These are phyloP conservation scores for Curvularia sp. DNA, from an alignment of 2,329 filamentous ascomycete species.

Conservation along the genomic window DNA sequence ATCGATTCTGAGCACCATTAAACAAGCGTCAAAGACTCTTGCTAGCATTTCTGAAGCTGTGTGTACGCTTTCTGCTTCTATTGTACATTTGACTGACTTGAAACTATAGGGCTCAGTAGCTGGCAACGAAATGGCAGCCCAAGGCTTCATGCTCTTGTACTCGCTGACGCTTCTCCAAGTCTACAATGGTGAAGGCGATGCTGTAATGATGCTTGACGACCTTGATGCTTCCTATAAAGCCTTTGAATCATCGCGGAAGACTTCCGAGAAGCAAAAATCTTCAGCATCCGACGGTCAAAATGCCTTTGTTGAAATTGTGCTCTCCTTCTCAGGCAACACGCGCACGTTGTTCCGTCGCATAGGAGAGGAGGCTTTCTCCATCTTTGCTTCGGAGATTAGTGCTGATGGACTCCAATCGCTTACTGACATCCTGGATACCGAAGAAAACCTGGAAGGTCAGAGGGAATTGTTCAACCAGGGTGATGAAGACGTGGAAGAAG, in stretches of 20 bases:
- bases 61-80: neutral
- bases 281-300: slow-evolving; percentile 33
- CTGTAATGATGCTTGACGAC: slow-evolving; percentile 81
- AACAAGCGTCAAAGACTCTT: slow-evolving; percentile 43
- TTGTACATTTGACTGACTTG: slow-evolving; percentile 15
- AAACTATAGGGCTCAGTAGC: slow-evolving; percentile 30
- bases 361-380: slow-evolving; percentile 84
- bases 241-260: slow-evolving; percentile 74
- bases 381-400: slow-evolving; percentile 78
- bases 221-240: slow-evolving; percentile 65
- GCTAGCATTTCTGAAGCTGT: slow-evolving; percentile 40
- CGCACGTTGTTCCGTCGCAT: slow-evolving; percentile 86
- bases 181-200: slow-evolving; percentile 88
- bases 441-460: slow-evolving; percentile 83
- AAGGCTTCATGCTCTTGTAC: slow-evolving; percentile 80
- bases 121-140: slow-evolving; percentile 51
- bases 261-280: slow-evolving; percentile 51
- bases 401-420: slow-evolving; percentile 72
- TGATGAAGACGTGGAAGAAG: slow-evolving; percentile 51
- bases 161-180: slow-evolving; percentile 85
- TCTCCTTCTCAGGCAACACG: slow-evolving; percentile 87
- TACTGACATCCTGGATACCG: slow-evolving; percentile 73
- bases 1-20: slow-evolving; percentile 49
- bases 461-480: slow-evolving; percentile 80
- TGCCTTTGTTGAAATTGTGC: slow-evolving; percentile 78